These are phyloP conservation scores for Talaromyces nanjingensis DNA, from an alignment of 495 filamentous ascomycete species.

Conservation along the genomic window DNA sequence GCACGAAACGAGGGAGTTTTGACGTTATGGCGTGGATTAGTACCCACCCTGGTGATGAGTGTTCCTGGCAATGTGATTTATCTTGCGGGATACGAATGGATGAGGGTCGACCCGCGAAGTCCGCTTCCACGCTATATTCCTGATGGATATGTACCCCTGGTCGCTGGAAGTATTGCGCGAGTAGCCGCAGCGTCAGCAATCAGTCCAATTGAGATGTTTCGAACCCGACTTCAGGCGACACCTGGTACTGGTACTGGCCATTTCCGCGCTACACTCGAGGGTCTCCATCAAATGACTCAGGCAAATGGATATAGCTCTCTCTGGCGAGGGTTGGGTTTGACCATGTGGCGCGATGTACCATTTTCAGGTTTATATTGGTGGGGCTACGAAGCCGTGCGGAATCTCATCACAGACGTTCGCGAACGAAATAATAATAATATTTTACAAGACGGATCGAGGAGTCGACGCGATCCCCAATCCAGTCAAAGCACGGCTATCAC, in stretches of 20 bases:
- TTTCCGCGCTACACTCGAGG: constrained; percentile 67
- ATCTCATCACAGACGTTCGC: constrained; percentile 55
- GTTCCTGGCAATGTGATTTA: constrained; percentile 97
- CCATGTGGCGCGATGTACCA: constrained; percentile 93
- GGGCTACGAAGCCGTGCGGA: constrained; percentile 82
- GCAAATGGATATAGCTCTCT: constrained; percentile 69
- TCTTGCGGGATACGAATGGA: constrained; percentile 96
- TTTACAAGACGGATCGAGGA: constrained; percentile 47
- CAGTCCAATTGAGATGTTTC: constrained; percentile 89
- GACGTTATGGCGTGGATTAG: constrained; percentile 89
- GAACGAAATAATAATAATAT: constrained; percentile 29
- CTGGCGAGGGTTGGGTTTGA: constrained; percentile 89
- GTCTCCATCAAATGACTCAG: constrained; percentile 71
- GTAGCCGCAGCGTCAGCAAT: constrained; percentile 75
- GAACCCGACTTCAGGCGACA: constrained; percentile 81
- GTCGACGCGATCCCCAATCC: constrained; percentile 35
- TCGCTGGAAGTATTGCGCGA: constrained; percentile 72
- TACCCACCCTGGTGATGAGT: constrained; percentile 88
- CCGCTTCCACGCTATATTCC: constrained; percentile 55
- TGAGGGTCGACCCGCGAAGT: constrained; percentile 62
- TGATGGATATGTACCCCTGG: constrained; percentile 66
- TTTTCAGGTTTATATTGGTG: constrained; percentile 98
- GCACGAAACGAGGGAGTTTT: constrained; percentile 85
- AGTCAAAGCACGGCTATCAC: constrained; percentile 48
- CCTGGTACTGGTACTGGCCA: constrained; percentile 48